Percentiles rank a stretch among this genome's conserved stretches.
phyloP scores from a whole-genome alignment of 352 stramenopile species.

The Halophytophthora batemanensis region DNA sequence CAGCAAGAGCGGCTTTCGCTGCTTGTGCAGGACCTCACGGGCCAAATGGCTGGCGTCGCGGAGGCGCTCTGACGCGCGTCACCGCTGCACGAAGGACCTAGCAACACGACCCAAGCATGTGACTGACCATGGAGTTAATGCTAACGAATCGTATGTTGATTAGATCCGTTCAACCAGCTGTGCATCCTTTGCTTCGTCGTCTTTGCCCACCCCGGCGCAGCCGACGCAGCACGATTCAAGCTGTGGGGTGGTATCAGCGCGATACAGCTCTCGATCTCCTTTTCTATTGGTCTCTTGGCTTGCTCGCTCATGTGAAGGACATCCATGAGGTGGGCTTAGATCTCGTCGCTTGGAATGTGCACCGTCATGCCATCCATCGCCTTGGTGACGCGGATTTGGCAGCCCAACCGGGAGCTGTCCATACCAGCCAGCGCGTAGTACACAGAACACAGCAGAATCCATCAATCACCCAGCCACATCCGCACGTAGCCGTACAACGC shows the following conservation, averaged over 20 bases:
- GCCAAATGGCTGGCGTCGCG: constrained; percentile 16
- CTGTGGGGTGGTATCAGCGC: not conserved
- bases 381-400: constrained; percentile 89
- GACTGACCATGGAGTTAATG: no score
- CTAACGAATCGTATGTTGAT: not conserved
- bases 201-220: no score
- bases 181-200: no score
- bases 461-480: not conserved
- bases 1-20: constrained; percentile 46
- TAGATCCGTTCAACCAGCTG: not conserved
- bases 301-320: constrained; percentile 6
- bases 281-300: constrained; percentile 3
- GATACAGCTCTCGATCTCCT: not conserved
- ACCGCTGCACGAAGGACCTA: not conserved
- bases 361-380: constrained; percentile 85
- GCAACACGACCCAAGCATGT: not conserved
- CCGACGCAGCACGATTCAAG: no score
- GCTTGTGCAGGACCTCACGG: constrained; percentile 46
- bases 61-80: not conserved
- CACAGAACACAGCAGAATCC: constrained; percentile 1
- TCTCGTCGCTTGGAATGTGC: constrained; percentile 79
- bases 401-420: constrained; percentile 75
- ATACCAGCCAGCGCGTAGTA: no score
- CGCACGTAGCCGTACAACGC: not conserved
- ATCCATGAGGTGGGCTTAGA: constrained; percentile 87